Percentiles rank a stretch among this genome's conserved stretches.
Conservation (phyloP, 495 filamentous ascomycete species). For the Podospora pseudopauciseta region DNA sequence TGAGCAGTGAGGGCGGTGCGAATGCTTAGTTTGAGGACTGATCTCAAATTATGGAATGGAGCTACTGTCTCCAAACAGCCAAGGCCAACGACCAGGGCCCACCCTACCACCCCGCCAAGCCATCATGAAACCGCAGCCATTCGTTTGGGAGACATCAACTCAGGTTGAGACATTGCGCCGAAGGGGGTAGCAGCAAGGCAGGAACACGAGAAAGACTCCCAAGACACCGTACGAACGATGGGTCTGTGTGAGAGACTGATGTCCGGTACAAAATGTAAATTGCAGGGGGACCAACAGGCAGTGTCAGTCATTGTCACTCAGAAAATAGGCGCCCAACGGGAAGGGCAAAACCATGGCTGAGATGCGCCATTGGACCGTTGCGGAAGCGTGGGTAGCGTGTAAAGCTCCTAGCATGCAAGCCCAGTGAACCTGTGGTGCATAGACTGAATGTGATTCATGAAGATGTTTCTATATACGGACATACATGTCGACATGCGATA, state of each 20-base stretch:
- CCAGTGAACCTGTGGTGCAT: not conserved
- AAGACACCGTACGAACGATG: not conserved
- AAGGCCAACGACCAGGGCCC: not conserved
- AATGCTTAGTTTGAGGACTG: not conserved
- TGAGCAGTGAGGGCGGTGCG: not conserved
- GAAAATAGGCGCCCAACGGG: not conserved
- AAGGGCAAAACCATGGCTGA: not conserved
- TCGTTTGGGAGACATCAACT: not conserved
- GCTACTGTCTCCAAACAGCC: not conserved
- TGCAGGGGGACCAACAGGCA: not conserved
- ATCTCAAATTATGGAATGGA: not conserved
- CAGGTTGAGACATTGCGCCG: not conserved
- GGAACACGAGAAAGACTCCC: too few relatives aligned
- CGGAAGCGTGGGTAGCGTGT: slow-evolving; percentile 3
- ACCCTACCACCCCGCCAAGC: not conserved
- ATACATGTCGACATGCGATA: too few relatives aligned
- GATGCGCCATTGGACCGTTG: slow-evolving; percentile 1
- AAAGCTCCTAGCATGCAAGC: slow-evolving; percentile 3
- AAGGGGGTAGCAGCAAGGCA: not conserved
- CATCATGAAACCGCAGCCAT: not conserved
- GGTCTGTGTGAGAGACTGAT: not conserved
- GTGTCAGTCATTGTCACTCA: not conserved
- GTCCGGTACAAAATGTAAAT: not conserved
- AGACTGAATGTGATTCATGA: not conserved
- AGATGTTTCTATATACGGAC: not conserved